Evolutionary conservation across 805 yeast genomes (phyloP).

Genomic region (Lipomyces kockii): DNA sequence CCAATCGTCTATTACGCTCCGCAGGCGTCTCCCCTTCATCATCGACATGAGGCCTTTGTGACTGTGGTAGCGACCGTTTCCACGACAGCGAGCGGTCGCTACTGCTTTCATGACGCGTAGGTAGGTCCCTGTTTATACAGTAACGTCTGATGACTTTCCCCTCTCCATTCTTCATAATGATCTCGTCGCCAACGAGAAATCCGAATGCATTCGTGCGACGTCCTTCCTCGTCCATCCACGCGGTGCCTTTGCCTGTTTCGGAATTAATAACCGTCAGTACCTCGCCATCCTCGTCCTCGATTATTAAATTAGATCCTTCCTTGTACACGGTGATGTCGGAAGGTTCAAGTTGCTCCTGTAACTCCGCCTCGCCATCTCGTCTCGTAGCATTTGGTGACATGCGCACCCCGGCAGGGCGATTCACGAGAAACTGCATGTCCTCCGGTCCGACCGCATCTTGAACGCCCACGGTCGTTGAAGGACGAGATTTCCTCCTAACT

Average conservation of each 20-base stretch:
- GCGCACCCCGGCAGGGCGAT: conserved; percentile 11
- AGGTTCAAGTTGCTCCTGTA: conserved; percentile 29
- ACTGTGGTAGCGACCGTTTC: conserved; percentile 55
- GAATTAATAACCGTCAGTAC: conserved; percentile 53
- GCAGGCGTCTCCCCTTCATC: conserved; percentile 40
- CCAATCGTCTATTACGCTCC: conserved; percentile 34
- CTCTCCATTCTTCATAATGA: conserved; percentile 85
- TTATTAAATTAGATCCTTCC: conserved; percentile 70
- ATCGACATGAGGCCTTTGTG: conserved; percentile 20
- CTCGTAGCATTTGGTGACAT: conserved; percentile 12
- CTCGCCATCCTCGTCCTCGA: conserved; percentile 88
- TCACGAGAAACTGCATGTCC: too few relatives aligned
- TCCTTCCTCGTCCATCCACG: neutral
- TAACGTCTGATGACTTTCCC: conserved; percentile 91
- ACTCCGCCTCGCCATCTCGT: conserved; percentile 26
- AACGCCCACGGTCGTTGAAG: too few relatives aligned
- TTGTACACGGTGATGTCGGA: conserved; percentile 54
- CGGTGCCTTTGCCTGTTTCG: conserved; percentile 13
- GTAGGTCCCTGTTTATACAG: conserved; percentile 62
- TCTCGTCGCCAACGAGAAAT: conserved; percentile 73
- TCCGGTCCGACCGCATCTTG: too few relatives aligned
- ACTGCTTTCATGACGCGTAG: conserved; percentile 13
- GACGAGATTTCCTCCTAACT: too few relatives aligned
- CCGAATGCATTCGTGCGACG: conserved; percentile 59
- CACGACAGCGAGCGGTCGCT: conserved; percentile 56